Evolutionary conservation across 2,329 filamentous ascomycete species (phyloP).

Genomic region (Corniculantispora saksenae): DNA sequence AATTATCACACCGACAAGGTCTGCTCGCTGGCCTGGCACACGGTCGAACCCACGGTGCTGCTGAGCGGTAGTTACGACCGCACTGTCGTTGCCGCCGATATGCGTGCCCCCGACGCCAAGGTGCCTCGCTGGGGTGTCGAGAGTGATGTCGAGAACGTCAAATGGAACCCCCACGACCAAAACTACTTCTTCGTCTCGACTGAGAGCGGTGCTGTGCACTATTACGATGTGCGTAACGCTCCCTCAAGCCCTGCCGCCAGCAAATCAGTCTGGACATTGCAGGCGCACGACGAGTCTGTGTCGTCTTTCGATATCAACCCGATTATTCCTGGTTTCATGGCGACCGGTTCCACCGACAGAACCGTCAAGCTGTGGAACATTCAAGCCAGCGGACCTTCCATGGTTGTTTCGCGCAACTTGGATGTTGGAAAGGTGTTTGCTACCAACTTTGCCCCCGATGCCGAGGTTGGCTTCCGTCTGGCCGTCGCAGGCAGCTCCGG

Average conservation of each 20-base stretch:
- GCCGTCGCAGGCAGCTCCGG: slow-evolving; percentile 95
- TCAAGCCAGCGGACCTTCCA: slow-evolving; percentile 73
- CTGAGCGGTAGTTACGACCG: slow-evolving; percentile 94
- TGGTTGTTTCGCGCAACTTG: slow-evolving; percentile 89
- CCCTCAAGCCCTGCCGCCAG: slow-evolving; percentile 71
- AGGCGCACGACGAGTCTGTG: slow-evolving; percentile 90
- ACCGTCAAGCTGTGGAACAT: slow-evolving; percentile 98
- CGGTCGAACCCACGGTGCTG: slow-evolving; percentile 80
- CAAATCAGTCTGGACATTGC: slow-evolving; percentile 90
- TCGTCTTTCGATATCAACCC: slow-evolving; percentile 93
- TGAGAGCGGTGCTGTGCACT: slow-evolving; percentile 88
- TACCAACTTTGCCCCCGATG: slow-evolving; percentile 84
- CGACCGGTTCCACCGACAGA: slow-evolving; percentile 90
- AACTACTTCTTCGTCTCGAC: slow-evolving; percentile 97
- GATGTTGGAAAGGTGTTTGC: slow-evolving; percentile 96
- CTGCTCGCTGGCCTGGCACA: slow-evolving; percentile 93
- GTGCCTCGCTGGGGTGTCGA: slow-evolving; percentile 88
- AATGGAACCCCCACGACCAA: slow-evolving; percentile 89
- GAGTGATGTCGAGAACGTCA: slow-evolving; percentile 88
- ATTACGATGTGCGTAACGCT: slow-evolving; percentile 80
- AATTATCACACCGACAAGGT: slow-evolving; percentile 96
- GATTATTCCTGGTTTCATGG: slow-evolving; percentile 87
- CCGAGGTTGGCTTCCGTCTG: slow-evolving; percentile 86
- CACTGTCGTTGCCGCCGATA: slow-evolving; percentile 91
- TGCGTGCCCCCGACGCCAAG: slow-evolving; percentile 85